phyloP scores from a whole-genome alignment of 192 early-diverging fungal genomes.

The Coemansia reversa region DNA sequence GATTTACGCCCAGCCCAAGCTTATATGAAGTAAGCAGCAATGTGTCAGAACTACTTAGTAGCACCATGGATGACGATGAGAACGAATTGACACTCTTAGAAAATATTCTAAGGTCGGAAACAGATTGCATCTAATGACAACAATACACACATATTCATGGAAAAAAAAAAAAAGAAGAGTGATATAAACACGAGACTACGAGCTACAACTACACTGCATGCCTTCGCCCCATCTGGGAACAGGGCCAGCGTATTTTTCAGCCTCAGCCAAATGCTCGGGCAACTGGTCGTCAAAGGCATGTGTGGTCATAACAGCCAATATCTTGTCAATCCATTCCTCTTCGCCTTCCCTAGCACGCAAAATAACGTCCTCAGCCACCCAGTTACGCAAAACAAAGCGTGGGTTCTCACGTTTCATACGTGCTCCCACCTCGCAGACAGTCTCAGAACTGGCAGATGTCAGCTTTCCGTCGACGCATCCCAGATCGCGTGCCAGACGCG shows the following conservation, averaged over 20 bases:
- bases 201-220: constrained; percentile 73
- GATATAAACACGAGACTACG: constrained; percentile 41
- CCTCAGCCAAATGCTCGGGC: constrained; percentile 37
- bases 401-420: constrained; percentile 75
- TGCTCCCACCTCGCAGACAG: not conserved
- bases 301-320: constrained; percentile 54
- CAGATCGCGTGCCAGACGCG: constrained; percentile 53
- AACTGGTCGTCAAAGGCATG: constrained; percentile 50
- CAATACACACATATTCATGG: not conserved
- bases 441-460: not conserved
- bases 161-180: no score
- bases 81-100: not conserved
- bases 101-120: not conserved
- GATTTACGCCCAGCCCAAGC: no score
- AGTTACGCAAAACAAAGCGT: constrained; percentile 74
- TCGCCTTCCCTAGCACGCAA: constrained; percentile 51
- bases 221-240: constrained; percentile 64
- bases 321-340: constrained; percentile 33
- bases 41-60: no score
- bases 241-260: constrained; percentile 50
- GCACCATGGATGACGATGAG: no score
- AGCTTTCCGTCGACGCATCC: constrained; percentile 14
- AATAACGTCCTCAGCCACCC: constrained; percentile 71
- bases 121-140: not conserved
- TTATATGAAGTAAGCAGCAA: no score